phyloP scores from a whole-genome alignment of 139 green algal genomes.

The Parachlorella kessleri region DNA sequence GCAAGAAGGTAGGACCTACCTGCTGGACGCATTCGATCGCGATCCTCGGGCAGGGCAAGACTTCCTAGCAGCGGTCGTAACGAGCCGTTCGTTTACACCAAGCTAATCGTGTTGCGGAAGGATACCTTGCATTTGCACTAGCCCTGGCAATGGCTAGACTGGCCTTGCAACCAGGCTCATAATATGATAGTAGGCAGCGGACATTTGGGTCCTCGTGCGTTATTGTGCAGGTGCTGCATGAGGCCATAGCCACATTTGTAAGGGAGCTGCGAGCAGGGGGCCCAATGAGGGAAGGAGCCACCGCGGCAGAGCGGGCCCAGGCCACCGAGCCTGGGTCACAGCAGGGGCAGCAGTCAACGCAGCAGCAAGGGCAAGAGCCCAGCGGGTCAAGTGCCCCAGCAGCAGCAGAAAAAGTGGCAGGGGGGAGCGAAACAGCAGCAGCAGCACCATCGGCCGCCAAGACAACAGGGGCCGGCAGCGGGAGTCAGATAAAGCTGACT shows the following conservation, averaged over 20 bases:
- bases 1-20: constrained; percentile 37
- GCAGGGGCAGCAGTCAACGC: not conserved
- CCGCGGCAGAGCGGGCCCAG: not conserved
- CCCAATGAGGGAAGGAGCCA: constrained; percentile 17
- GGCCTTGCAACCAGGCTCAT: not conserved
- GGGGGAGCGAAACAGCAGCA: constrained; percentile 13
- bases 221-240: constrained; percentile 48
- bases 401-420: not conserved
- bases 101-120: not conserved
- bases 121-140: not conserved
- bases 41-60: not conserved
- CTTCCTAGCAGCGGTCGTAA: not conserved
- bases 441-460: not conserved
- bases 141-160: too few relatives aligned
- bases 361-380: not conserved
- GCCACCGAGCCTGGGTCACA: constrained; percentile 5
- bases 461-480: not conserved
- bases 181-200: not conserved
- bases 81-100: not conserved
- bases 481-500: constrained; percentile 53
- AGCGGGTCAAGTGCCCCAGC: not conserved
- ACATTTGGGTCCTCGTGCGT: too few relatives aligned
- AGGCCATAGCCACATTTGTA: constrained; percentile 59
- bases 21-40: too few relatives aligned
- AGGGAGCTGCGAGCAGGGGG: constrained; percentile 70